Percentiles rank a stretch among this genome's conserved stretches.
Evolutionary conservation across 1,284 basidiomycete genomes (phyloP).

Genomic region (Sphaerobolus stellatus): DNA sequence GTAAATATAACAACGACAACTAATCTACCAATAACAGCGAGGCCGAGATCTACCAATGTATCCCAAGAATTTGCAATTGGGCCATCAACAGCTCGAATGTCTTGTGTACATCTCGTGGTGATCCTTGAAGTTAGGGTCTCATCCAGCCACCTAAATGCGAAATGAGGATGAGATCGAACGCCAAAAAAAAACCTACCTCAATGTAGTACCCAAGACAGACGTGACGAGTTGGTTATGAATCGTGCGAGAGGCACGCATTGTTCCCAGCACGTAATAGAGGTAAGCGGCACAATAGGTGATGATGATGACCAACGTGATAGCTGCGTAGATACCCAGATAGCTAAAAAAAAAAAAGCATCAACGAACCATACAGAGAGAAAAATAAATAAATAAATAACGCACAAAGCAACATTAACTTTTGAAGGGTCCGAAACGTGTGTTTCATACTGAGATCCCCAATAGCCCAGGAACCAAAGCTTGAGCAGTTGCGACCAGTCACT

Average conservation of each 20-base stretch:
- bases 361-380: slow-evolving; percentile 20
- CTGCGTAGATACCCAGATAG: slow-evolving; percentile 16
- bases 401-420: slow-evolving; percentile 20
- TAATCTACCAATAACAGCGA: slow-evolving; percentile 22
- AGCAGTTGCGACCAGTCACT: neutral
- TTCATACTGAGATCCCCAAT: slow-evolving; percentile 37
- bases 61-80: slow-evolving; percentile 28
- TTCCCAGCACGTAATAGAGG: neutral
- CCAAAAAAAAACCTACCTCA: slow-evolving; percentile 20
- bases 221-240: slow-evolving; percentile 38
- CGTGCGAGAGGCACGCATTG: slow-evolving; percentile 25
- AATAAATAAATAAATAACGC: slow-evolving; percentile 21
- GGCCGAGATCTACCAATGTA: slow-evolving; percentile 12
- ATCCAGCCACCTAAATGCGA: slow-evolving; percentile 30
- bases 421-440: slow-evolving; percentile 9
- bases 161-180: neutral
- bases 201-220: slow-evolving; percentile 40
- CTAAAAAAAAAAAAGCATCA: neutral
- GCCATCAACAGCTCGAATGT: slow-evolving; percentile 38
- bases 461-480: slow-evolving; percentile 32
- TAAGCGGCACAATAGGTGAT: neutral
- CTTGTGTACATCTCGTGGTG: slow-evolving; percentile 40
- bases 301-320: neutral
- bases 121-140: slow-evolving; percentile 40
- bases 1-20: slow-evolving; percentile 32